Percentiles rank a stretch among this genome's conserved stretches.
These are phyloP conservation scores for Amphibolis antarctica DNA, from an alignment of 106 monocot genomes.

Conservation along the genomic window DNA sequence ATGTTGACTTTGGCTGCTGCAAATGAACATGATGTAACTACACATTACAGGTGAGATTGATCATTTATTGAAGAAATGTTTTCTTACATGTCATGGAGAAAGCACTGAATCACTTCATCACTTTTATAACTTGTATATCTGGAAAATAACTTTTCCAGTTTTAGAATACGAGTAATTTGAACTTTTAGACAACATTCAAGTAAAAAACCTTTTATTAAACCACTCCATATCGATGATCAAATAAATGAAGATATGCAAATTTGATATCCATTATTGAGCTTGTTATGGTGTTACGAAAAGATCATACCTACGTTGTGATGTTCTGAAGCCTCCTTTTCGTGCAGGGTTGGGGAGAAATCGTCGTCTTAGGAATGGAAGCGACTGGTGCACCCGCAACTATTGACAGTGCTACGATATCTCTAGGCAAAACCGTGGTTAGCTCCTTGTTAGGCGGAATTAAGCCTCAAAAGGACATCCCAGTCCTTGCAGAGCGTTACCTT, in stretches of 20 bases:
- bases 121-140: too few relatives aligned
- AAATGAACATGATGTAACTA: too few relatives aligned
- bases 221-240: conserved; percentile 38
- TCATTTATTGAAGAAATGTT: too few relatives aligned
- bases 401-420: conserved; percentile 19
- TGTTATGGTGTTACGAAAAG: neutral
- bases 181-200: too few relatives aligned
- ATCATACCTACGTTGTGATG: neutral
- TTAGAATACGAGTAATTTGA: too few relatives aligned
- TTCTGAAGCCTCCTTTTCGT: neutral
- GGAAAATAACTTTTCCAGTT: too few relatives aligned
- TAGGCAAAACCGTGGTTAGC: conserved; percentile 43
- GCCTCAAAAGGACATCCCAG: conserved; percentile 54
- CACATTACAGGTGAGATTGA: conserved; percentile 4
- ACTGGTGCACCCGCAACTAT: conserved; percentile 39
- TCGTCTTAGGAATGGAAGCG: conserved; percentile 76
- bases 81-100: too few relatives aligned
- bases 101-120: too few relatives aligned
- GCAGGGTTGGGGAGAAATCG: conserved; percentile 64
- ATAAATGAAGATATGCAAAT: conserved; percentile 47
- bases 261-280: neutral
- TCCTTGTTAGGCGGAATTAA: conserved; percentile 64
- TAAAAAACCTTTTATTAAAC: too few relatives aligned
- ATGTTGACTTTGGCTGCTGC: too few relatives aligned
- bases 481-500: conserved; percentile 38